Base-by-base conservation (phyloP, 805 yeast genomes). In the Aciculoconidium aculeatum region DNA sequence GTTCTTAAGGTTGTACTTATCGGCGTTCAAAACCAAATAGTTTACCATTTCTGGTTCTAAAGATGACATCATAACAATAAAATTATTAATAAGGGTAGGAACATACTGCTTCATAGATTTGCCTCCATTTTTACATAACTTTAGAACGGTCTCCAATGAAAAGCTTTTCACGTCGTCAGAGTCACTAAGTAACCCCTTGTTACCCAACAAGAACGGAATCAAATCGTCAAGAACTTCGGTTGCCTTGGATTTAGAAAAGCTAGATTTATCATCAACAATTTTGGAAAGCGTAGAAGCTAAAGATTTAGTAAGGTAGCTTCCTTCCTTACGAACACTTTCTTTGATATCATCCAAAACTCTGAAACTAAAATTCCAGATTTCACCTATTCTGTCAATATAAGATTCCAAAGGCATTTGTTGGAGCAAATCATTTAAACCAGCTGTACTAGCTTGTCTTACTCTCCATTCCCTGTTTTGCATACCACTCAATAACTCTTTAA, bases 281-380 rank as follows among this genome's bases (percentile, higher is more conserved):
- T 75, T 65, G 3, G 78, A 75, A 41, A 86, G 59, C 4, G 72
- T 65, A 11, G 76, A 67, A 0, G 94, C 75, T 15, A 88, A 63
- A 7, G 70, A 66, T 37, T 77, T 73, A 1, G 94, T 75, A 21
- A 92, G 59, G 19, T 70, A 70, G 21, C 67, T 58, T 7, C 94
- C 96, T 25, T 85, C 94, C 34, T 72, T 73, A 28, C 96, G 67
- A 3, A 92, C 96, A 56, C 94, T 82, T 20, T 85, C 96, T 53
- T 92, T 92, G 35, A 90, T 85, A 59, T 90, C 97, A 58, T 90
- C 98, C 72, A 90, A 73, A 0, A 75, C 73, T 46, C 98, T 70
- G 59, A 90, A 88, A 27, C 88, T 78, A 82, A 84, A 78, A 4
- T 70, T 65, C 96, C 96, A 90, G 17, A 90, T 74, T 4, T 75